Conservation (phyloP, 2,329 filamentous ascomycete species). For the Fusarium nisikadoi region DNA sequence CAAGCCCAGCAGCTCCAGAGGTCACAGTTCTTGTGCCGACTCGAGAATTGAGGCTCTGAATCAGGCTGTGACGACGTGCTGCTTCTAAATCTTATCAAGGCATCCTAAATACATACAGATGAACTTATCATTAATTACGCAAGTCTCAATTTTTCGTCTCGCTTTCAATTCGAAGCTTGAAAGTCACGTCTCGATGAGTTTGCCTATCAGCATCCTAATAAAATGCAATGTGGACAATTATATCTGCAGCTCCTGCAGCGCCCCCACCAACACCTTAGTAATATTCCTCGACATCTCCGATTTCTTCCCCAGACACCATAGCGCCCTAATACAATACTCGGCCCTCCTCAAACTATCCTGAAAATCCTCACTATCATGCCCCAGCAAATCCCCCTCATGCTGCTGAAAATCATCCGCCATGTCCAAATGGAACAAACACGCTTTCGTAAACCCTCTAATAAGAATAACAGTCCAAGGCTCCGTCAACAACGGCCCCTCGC, state of each 20-base stretch:
- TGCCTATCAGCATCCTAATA: fast-evolving
- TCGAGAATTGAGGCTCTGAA: too few relatives aligned
- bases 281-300: conserved; percentile 2
- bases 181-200: too few relatives aligned
- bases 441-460: not conserved
- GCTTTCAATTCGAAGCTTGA: too few relatives aligned
- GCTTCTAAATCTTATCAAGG: too few relatives aligned
- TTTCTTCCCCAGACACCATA: not conserved
- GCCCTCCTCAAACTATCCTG: not conserved
- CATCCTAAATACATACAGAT: too few relatives aligned
- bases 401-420: not conserved
- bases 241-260: not conserved
- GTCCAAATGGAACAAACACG: not conserved
- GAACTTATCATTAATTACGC: too few relatives aligned
- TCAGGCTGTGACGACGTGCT: too few relatives aligned
- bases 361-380: not conserved
- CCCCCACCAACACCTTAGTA: not conserved
- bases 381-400: not conserved
- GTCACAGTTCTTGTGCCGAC: too few relatives aligned
- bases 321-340: not conserved
- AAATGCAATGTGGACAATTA: fast-evolving
- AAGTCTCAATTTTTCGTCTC: too few relatives aligned
- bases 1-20: too few relatives aligned
- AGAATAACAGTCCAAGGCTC: not conserved
- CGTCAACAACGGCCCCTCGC: fast-evolving